Evolutionary conservation across 768 basidiomycete genomes (phyloP), one percentile per base, ranked within the genome.

Genomic region (Inosperma sp.): DNA sequence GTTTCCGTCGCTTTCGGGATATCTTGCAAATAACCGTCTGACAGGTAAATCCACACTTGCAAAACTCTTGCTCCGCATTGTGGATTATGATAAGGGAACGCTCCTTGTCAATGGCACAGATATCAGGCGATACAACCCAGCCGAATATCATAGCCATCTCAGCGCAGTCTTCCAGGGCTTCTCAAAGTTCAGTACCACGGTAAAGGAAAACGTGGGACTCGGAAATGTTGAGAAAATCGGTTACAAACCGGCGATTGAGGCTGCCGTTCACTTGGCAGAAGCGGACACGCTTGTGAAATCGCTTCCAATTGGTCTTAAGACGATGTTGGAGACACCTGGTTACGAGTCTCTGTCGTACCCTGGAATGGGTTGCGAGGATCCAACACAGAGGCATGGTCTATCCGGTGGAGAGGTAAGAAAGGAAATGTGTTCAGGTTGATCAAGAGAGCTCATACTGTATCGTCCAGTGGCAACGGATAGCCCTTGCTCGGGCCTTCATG

Each of bases 141-240:
- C 65, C 7, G 87, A 90, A 39, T 82, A 87, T 52, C 92, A 93
- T 65, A 70, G 71, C 31, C 88, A 84, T 60, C 69, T 82, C 12
- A 83, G 86, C n/a, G 83, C 83, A 16, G 85, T 93, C 16, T 88
- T 94, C 66, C 92, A 94, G 65, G 83, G 83, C 35, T 93, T 92
- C 65, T 84, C 86, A 44, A 84, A 84, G 62, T 91, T 86, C 63
- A 83, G 81, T 59, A 76, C 83, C 5, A 83, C 88, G 0, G 75
- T 91, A 14, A 75, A 82, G 55, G 88, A 92, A 63, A 94, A 94
- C 62, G 82, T 92, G 23, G 92, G 91, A n/a, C 69, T 93, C 3
- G 91, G 92, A 16, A 80, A 77, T 58, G 79, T 93, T 16, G 77
- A 78, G 12, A 78, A 81, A 57, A 66, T 92, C 55, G 69, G 74